These are phyloP conservation scores for Plantago lanceolata DNA, from an alignment of 305 asterid genomes.

Conservation along the genomic window DNA sequence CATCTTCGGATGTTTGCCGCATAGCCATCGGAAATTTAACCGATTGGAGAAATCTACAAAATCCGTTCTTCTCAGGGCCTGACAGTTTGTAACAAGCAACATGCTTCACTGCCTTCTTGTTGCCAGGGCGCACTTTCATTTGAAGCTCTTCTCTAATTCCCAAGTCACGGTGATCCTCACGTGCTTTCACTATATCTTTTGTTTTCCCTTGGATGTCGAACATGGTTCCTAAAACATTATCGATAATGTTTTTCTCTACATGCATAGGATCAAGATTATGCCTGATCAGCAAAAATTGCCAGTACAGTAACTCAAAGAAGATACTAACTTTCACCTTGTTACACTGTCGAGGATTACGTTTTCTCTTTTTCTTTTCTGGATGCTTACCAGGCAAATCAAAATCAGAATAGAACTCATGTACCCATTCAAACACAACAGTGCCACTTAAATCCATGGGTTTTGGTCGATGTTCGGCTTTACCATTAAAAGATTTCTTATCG, in stretches of 20 bases:
- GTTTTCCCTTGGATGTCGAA: neutral
- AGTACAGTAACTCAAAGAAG: neutral
- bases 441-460: neutral
- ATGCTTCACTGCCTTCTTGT: neutral
- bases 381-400: neutral
- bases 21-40: neutral
- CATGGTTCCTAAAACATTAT: neutral
- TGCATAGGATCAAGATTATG: neutral
- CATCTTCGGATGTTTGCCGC: neutral
- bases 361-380: neutral
- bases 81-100: neutral
- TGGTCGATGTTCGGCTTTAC: neutral
- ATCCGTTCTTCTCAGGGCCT: neutral
- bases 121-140: neutral
- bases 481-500: neutral
- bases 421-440: neutral
- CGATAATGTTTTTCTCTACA: neutral
- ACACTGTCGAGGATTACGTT: neutral
- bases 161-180: neutral
- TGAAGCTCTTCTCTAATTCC: neutral
- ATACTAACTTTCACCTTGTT: neutral
- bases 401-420: neutral
- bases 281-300: neutral
- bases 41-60: neutral
- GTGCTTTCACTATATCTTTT: neutral